These are phyloP conservation scores for Venturiaceae sp. DNA, from an alignment of 2,329 filamentous ascomycete species.

Conservation along the genomic window DNA sequence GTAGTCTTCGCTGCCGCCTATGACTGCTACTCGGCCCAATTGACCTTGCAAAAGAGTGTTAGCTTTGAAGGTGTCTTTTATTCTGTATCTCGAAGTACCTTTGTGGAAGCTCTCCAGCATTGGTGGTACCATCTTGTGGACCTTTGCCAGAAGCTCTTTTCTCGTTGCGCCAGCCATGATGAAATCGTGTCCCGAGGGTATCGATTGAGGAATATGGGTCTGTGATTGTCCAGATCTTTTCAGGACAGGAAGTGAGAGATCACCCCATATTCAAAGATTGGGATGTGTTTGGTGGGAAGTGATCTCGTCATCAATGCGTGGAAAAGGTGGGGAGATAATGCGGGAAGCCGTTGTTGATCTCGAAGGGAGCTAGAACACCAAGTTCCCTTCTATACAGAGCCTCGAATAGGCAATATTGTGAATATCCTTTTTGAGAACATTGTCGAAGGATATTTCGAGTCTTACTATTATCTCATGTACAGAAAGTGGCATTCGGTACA, in stretches of 20 bases:
- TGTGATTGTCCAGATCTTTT: neutral
- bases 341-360: neutral
- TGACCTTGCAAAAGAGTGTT: slow-evolving; percentile 51
- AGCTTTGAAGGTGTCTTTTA: neutral
- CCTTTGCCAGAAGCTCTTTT: slow-evolving; percentile 66
- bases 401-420: neutral
- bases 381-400: neutral
- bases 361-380: neutral
- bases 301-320: neutral
- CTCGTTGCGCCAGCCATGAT: slow-evolving; percentile 45
- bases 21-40: slow-evolving; percentile 82
- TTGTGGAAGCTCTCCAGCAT: slow-evolving; percentile 97
- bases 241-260: neutral
- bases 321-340: neutral
- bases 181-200: neutral
- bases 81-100: slow-evolving; percentile 48
- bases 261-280: neutral
- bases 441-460: no score
- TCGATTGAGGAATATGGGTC: neutral
- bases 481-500: no score
- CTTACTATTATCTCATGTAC: no score
- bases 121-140: slow-evolving; percentile 83
- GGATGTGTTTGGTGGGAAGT: neutral
- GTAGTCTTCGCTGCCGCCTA: slow-evolving; percentile 92
- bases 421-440: no score